These are phyloP conservation scores for Physcomitrellopsis africana DNA, from an alignment of 225 moss, liverwort and hornwort genomes.

Conservation along the genomic window DNA sequence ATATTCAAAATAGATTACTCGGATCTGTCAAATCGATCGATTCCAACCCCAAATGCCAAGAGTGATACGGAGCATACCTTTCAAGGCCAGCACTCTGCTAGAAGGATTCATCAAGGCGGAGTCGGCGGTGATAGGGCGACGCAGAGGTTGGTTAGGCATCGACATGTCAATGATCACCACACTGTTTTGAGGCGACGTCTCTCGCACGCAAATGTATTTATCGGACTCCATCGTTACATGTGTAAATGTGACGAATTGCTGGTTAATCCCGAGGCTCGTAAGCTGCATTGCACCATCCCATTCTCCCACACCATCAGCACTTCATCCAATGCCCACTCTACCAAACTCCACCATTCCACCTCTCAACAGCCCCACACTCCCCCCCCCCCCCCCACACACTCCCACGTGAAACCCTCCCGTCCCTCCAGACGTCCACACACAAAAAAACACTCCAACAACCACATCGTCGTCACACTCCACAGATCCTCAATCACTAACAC, in stretches of 20 bases:
- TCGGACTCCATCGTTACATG: slow-evolving; percentile 95
- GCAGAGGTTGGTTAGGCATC: slow-evolving; percentile 79
- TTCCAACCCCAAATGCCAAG: background rate
- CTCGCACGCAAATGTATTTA: slow-evolving; percentile 85
- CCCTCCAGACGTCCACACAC: slow-evolving; percentile 6
- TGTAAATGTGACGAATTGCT: slow-evolving; percentile 81
- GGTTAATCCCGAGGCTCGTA: slow-evolving; percentile 88
- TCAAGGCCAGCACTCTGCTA: slow-evolving; percentile 76
- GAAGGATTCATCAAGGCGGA: slow-evolving; percentile 86
- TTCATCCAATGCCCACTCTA: background rate
- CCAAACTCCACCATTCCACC: background rate
- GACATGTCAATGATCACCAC: slow-evolving; percentile 84
- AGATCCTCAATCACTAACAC: background rate
- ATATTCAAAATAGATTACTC: background rate
- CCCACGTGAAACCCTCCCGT: background rate
- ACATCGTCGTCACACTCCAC: background rate
- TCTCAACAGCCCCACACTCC: background rate
- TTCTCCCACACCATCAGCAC: background rate
- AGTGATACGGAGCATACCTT: slow-evolving; percentile 48
- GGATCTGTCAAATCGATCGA: slow-evolving; percentile 9
- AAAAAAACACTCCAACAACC: background rate
- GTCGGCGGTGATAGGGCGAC: slow-evolving; percentile 86
- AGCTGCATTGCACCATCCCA: slow-evolving; percentile 52
- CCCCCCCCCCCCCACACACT: background rate
- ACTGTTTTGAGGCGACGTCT: slow-evolving; percentile 78